Conservation (phyloP, 2,329 filamentous ascomycete genomes). For the Mycocentrospora acerina region DNA sequence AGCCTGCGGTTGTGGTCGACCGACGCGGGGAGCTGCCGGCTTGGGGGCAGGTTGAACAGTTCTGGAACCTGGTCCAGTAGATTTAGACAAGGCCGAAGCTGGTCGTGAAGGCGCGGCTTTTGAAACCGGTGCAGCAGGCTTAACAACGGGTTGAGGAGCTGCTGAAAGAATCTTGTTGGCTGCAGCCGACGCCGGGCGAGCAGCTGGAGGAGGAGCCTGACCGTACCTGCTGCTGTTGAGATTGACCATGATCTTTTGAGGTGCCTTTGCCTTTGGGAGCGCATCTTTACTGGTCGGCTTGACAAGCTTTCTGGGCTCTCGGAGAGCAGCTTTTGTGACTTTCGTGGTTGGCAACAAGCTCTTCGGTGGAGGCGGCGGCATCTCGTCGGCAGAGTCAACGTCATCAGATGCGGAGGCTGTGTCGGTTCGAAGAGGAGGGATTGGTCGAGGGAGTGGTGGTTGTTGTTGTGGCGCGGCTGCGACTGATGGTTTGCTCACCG, state of each 20-base stretch:
- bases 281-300: constrained; percentile 63
- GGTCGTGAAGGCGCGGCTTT: constrained; percentile 47
- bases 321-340: constrained; percentile 30
- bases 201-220: constrained; percentile 53
- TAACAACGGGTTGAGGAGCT: constrained; percentile 22
- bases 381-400: constrained; percentile 51
- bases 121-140: constrained; percentile 53
- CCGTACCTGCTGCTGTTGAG: constrained; percentile 56
- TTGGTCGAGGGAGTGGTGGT: constrained; percentile 33
- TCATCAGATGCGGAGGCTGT: constrained; percentile 35
- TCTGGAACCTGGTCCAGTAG: constrained; percentile 21
- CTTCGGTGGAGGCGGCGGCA: constrained; percentile 63
- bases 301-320: constrained; percentile 52
- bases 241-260: constrained; percentile 64
- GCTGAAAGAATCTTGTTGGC: constrained; percentile 26
- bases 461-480: constrained; percentile 26
- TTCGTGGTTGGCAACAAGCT: constrained; percentile 53
- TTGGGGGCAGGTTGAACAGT: constrained; percentile 24
- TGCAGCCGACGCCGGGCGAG: constrained; percentile 50
- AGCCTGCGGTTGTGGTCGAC: constrained; percentile 46
- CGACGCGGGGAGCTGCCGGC: constrained; percentile 26
- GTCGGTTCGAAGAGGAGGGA: constrained; percentile 25
- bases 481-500: constrained; percentile 53
- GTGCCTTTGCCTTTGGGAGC: constrained; percentile 62
- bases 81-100: constrained; percentile 29